Conservation (phyloP, 2,329 filamentous ascomycete genomes). For the Exophiala dermatitidis region DNA sequence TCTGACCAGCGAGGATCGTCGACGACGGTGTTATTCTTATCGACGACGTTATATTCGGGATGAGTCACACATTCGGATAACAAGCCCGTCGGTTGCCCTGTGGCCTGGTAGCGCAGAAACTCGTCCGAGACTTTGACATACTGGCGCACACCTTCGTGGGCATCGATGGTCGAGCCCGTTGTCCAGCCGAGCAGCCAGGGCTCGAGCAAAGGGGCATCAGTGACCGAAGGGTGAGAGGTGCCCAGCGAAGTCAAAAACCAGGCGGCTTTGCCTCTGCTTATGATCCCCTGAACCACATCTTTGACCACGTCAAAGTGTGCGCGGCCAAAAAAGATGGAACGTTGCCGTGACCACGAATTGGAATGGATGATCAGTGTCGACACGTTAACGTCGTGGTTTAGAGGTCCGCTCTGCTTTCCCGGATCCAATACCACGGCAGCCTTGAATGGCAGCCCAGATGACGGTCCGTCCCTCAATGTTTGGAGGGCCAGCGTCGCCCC, state of each 20-base stretch:
- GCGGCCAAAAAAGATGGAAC: constrained; percentile 54
- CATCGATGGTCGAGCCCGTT: constrained; percentile 54
- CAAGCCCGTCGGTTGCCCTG: constrained; percentile 42
- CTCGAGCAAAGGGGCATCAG: constrained; percentile 59
- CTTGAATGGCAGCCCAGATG: constrained; percentile 41
- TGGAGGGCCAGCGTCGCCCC: constrained; percentile 53
- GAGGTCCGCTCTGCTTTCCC: constrained; percentile 55
- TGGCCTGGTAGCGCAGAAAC: constrained; percentile 47
- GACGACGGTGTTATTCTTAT: constrained; percentile 5
- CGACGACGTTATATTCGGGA: constrained; percentile 21
- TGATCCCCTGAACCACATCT: constrained; percentile 46
- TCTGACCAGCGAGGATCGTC: not conserved
- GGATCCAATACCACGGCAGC: constrained; percentile 59
- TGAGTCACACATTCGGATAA: constrained; percentile 43
- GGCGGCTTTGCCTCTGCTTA: constrained; percentile 36
- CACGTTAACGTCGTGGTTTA: constrained; percentile 53
- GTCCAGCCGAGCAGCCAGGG: constrained; percentile 55
- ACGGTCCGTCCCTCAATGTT: constrained; percentile 39
- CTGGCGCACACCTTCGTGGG: constrained; percentile 49
- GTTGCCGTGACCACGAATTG: constrained; percentile 55
- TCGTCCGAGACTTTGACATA: constrained; percentile 55
- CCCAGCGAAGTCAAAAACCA: constrained; percentile 52
- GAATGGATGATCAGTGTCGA: constrained; percentile 58
- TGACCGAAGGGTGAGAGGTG: constrained; percentile 57
- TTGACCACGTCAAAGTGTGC: constrained; percentile 59